Evolutionary conservation across 148 eudicot genomes (phyloP).

Genomic region (Cornus kousa): DNA sequence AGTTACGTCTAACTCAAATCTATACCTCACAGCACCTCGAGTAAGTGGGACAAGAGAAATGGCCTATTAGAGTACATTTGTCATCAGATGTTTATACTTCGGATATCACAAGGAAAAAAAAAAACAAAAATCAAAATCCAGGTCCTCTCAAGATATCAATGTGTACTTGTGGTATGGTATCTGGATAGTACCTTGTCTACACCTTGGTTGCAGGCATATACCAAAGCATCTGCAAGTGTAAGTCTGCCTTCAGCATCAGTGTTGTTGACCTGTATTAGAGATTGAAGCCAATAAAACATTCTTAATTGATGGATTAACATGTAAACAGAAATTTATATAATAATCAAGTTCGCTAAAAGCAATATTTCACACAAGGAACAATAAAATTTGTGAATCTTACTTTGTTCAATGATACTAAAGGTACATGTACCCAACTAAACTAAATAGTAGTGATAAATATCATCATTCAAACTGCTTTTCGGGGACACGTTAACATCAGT

Average conservation of each 20-base stretch:
- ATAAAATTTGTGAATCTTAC: background rate
- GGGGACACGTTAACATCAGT: too few species aligned
- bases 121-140: background rate
- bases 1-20: too few species aligned
- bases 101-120: background rate
- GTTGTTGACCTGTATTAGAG: constrained; percentile 74
- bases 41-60: too few species aligned
- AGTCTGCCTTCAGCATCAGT: constrained; percentile 99
- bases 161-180: background rate
- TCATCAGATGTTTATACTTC: background rate
- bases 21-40: too few species aligned
- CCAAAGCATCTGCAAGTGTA: constrained; percentile 99
- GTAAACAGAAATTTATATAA: background rate
- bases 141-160: background rate
- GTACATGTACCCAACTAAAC: too few species aligned
- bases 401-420: too few species aligned
- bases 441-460: too few species aligned
- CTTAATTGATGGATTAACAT: background rate
- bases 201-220: constrained; percentile 97
- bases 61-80: background rate
- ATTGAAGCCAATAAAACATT: constrained; percentile 9
- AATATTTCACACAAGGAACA: background rate
- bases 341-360: background rate
- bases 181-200: constrained; percentile 77
- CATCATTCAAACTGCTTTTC: too few species aligned